Evolutionary conservation across 1,284 basidiomycete genomes (phyloP), one percentile per base, ranked within the genome.

Genomic region (Cutaneotrichosporon arboriforme): DNA sequence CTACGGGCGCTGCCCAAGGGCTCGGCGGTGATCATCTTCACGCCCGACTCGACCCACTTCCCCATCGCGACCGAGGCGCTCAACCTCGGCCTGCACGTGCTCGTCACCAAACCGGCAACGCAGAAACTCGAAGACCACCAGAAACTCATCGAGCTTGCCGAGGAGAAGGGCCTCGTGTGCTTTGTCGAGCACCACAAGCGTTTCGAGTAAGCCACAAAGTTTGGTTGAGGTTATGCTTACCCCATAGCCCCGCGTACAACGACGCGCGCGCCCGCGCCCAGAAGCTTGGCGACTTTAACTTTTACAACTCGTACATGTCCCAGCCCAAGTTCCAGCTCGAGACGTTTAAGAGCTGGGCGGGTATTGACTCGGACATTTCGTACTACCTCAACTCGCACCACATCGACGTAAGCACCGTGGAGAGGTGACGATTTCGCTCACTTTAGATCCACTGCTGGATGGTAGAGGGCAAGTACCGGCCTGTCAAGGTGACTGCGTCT

Each of bases 371-470:
- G 22, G 90, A 93, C 66, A 92, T 92, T 59, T 66, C 67, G 59
- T 94, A 93, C 76, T 94, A 96, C 73, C 84, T 94, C 61, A 93
- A 90, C 58, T 91, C 88, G 31, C 91, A 93, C 73, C 90, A 94
- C 75, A 87, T 93, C 53, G 74, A 75, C 46, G 65, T 76, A 40
- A 69, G 70, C 44, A 23, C 14, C 3, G 8, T 26, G 5, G 10
- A 38, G 90, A 10, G 26, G 26, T n/a, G 72, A 86, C 90, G 65
- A 86, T 14, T 2, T 5, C 88, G 61, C 54, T 49, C 42, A 62
- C 38, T 13, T 15, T 50, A 72, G 67, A 89, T 91, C 65, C 88
- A 87, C 76, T 87, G 85, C 76, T 93, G 90, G 90, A 88, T 93
- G 65, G 80, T 91, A 58, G 87, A 90, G 67, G 87, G 84, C 63